phyloP scores from a whole-genome alignment of 768 basidiomycete species.

The Termitomyces sp. region DNA sequence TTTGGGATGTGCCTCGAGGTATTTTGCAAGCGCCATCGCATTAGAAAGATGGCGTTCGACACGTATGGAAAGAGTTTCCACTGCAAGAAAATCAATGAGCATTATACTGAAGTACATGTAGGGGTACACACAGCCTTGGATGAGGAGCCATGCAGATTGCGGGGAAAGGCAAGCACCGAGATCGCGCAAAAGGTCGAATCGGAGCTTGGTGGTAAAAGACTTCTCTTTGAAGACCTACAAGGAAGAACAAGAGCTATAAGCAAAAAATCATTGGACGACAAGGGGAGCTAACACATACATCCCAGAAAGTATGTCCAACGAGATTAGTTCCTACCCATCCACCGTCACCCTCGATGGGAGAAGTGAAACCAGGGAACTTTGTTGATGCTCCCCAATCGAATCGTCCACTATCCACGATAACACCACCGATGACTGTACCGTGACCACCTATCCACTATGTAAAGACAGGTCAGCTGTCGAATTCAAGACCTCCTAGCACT shows the following conservation, averaged over 20 bases:
- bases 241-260: neutral
- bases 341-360: conserved; percentile 6
- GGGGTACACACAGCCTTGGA: conserved; percentile 33
- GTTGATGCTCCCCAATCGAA: conserved; percentile 52
- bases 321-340: conserved; percentile 10
- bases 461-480: conserved; percentile 24
- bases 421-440: conserved; percentile 60
- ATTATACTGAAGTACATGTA: neutral
- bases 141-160: conserved; percentile 51
- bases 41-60: conserved; percentile 55
- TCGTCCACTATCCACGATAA: conserved; percentile 54
- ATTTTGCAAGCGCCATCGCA: conserved; percentile 33
- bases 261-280: neutral
- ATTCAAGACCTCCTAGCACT: neutral
- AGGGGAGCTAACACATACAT: conserved; percentile 1
- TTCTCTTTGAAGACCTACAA: conserved; percentile 13
- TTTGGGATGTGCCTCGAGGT: conserved; percentile 47
- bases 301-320: conserved; percentile 13
- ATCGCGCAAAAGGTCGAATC: conserved; percentile 52
- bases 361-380: conserved; percentile 30
- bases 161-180: conserved; percentile 48
- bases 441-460: conserved; percentile 66
- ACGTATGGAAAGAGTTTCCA: conserved; percentile 58
- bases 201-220: conserved; percentile 19
- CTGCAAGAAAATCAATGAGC: conserved; percentile 30